Base-by-base conservation (phyloP, 805 yeast species). In the Pichia scutulata region DNA sequence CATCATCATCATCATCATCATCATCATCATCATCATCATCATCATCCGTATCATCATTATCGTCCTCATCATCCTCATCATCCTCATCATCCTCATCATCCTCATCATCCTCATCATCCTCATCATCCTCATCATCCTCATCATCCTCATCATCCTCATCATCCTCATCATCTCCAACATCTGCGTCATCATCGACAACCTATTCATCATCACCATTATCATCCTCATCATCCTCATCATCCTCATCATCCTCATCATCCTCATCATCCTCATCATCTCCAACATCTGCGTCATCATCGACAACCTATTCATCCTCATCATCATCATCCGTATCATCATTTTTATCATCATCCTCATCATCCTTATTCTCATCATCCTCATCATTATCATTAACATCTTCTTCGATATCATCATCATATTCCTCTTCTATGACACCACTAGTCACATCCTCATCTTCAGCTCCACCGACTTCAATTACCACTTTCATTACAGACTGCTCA, bases 201-300 rank as follows among this genome's bases (percentile, higher is more conserved):
- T 23, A 2, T 24, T 22, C 3, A 19, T 30, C 33, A 26, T 43
- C 52, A 3, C n/a, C 47, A 16, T 24, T 33, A 23, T 10, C 43
- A 24, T 18, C 43, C 8, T 23, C 50, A 4, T 18, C 41, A 19
- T 37, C 52, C 19, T 25, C 26, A 8, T 4, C 39, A 14, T 44
- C 43, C 14, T 40, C 48, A 10, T 14, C 41, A 19, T n/a, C 45
- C n/a, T 2, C 46, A 2, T 37, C 56, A 16, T 28, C 47, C 3
- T 26, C 51, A 13, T 47, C 55, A 10, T 36, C 57, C 4, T 16
- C 46, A 6, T 9, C 44, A 26, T 21, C 46, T n/a, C 39, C 46
- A 1, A 37, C 46, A 3, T 28, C 46, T n/a, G 5, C 44, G 4
- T 42, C 46, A 1, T 41, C 46, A 3, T 28, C 46, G 13, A 10